Evolutionary conservation across 2,329 filamentous ascomycete species (phyloP).

Genomic region (Neofusicoccum ribis): DNA sequence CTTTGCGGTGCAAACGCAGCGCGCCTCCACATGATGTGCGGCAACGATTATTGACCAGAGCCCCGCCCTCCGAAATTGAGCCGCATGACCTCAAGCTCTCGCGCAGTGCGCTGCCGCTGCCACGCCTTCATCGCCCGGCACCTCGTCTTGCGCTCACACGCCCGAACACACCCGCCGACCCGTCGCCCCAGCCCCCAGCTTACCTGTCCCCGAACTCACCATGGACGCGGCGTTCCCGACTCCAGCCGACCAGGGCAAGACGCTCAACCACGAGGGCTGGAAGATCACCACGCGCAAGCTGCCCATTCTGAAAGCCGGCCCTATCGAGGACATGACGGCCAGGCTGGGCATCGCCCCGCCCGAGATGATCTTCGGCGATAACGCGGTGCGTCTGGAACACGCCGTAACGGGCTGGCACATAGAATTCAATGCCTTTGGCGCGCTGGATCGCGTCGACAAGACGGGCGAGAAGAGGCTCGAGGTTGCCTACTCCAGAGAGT

Average conservation of each 20-base stretch:
- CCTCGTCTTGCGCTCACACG: not conserved
- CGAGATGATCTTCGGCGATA: slow-evolving; percentile 99
- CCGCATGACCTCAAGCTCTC: slow-evolving; percentile 13
- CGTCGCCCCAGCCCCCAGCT: not conserved
- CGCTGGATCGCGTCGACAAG: slow-evolving; percentile 90
- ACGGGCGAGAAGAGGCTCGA: slow-evolving; percentile 87
- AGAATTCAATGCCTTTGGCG: slow-evolving; percentile 80
- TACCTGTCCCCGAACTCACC: not conserved
- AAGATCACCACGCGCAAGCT: slow-evolving; percentile 81
- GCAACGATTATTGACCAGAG: not conserved
- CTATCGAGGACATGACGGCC: slow-evolving; percentile 81
- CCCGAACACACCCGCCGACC: too few species aligned
- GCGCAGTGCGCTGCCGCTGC: not conserved
- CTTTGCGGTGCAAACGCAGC: not conserved
- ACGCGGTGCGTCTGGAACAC: slow-evolving; percentile 76
- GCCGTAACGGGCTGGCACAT: slow-evolving; percentile 73
- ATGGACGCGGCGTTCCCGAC: slow-evolving; percentile 14
- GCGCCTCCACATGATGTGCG: slow-evolving; percentile 3
- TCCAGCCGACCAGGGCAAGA: slow-evolving; percentile 30
- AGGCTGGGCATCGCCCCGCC: slow-evolving; percentile 83
- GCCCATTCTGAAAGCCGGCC: slow-evolving; percentile 87
- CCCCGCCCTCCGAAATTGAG: slow-evolving; percentile 12
- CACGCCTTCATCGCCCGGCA: not conserved
- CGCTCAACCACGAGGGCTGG: slow-evolving; percentile 56
- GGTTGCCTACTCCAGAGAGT: slow-evolving; percentile 88